phyloP scores from a whole-genome alignment of 2,329 filamentous ascomycete genomes.

The Clonostachys sp. region DNA sequence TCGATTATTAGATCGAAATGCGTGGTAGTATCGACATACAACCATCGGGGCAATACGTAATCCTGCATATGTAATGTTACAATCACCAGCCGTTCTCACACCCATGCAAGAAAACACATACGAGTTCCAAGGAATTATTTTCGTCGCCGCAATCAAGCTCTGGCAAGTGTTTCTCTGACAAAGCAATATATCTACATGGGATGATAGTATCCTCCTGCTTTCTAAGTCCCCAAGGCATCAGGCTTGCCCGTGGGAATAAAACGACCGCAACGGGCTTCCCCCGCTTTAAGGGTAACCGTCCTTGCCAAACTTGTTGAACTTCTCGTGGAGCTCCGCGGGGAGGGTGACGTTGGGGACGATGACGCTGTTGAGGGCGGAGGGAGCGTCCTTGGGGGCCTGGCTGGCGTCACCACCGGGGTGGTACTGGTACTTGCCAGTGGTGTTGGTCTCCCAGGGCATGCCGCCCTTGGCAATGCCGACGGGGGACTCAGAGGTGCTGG shows the following conservation, averaged over 20 bases:
- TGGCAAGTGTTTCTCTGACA: neutral
- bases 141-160: neutral
- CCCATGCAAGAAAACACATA: too few species aligned
- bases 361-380: slow-evolving; percentile 91
- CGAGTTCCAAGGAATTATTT: neutral
- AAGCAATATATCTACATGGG: slow-evolving; percentile 3
- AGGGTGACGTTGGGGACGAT: slow-evolving; percentile 91
- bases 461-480: slow-evolving; percentile 71
- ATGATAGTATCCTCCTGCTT: too few species aligned
- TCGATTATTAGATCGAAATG: too few species aligned
- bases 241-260: too few species aligned
- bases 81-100: too few species aligned
- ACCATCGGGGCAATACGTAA: too few species aligned
- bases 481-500: slow-evolving; percentile 72
- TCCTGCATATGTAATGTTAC: too few species aligned
- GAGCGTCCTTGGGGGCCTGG: slow-evolving; percentile 78
- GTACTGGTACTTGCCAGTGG: slow-evolving; percentile 67
- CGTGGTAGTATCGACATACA: too few species aligned
- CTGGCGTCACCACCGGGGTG: slow-evolving; percentile 79
- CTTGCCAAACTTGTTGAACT: slow-evolving; percentile 99
- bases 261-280: neutral
- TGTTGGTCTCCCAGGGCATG: slow-evolving; percentile 86
- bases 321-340: slow-evolving; percentile 89
- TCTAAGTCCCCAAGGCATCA: too few species aligned
- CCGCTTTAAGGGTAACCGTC: slow-evolving; percentile 69